These are phyloP conservation scores for Phytophthora idaei DNA, from an alignment of 352 stramenopile genomes.

Conservation along the genomic window DNA sequence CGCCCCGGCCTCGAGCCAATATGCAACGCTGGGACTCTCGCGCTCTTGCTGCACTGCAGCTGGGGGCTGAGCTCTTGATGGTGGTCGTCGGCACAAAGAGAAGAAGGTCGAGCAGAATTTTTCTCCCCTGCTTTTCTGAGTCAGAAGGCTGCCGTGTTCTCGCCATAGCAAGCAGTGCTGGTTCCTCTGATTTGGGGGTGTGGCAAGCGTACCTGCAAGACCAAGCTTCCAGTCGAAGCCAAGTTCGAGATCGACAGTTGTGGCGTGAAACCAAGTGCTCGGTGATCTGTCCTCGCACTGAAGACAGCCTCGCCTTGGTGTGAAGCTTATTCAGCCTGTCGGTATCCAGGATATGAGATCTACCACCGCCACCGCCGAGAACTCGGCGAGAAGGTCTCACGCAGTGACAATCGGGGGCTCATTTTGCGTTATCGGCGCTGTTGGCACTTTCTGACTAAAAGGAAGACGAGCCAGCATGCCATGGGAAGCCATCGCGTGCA, in stretches of 20 bases:
- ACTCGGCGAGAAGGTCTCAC: neutral
- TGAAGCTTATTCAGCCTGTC: neutral
- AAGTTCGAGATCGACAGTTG: neutral
- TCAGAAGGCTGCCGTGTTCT: conserved; percentile 14
- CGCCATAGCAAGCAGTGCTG: neutral
- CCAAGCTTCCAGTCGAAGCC: conserved; percentile 6
- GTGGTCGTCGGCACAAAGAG: neutral
- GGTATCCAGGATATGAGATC: too few relatives aligned
- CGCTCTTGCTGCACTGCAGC: conserved; percentile 6
- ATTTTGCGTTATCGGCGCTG: conserved; percentile 15
- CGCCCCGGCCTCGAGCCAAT: neutral
- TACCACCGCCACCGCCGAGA: neutral
- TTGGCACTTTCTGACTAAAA: conserved; percentile 25
- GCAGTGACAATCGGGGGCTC: conserved; percentile 16
- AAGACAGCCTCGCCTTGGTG: neutral
- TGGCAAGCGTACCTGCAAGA: neutral
- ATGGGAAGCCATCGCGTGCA: neutral
- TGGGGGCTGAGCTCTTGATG: conserved; percentile 1
- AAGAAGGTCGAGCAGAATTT: neutral
- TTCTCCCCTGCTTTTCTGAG: conserved; percentile 16
- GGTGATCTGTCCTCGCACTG: neutral
- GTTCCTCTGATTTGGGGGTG: conserved; percentile 17
- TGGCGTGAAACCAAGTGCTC: neutral
- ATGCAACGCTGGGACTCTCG: conserved; percentile 3
- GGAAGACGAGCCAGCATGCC: neutral